Evolutionary conservation across 495 filamentous ascomycete species (phyloP).

Genomic region (Trichocladium uniseriatum): DNA sequence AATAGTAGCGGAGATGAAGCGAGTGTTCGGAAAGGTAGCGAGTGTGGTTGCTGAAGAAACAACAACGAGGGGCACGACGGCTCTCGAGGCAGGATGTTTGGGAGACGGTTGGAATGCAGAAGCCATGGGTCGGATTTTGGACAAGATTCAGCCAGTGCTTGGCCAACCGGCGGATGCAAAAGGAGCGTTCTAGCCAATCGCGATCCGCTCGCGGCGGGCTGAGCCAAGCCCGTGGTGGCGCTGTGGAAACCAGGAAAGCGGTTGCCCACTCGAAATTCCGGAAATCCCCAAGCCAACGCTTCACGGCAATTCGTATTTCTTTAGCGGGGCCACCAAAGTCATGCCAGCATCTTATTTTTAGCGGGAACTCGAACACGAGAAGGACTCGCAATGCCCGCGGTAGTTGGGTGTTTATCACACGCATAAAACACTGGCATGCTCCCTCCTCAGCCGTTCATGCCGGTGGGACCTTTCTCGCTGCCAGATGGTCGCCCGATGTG

Average conservation of each 20-base stretch:
- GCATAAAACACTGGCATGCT: too few species aligned
- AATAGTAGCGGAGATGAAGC: slow-evolving; percentile 6
- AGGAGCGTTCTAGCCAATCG: slow-evolving; percentile 15
- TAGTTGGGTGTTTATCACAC: too few species aligned
- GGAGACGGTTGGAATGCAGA: slow-evolving; percentile 17
- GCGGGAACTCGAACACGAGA: not conserved
- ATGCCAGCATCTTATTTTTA: slow-evolving; percentile 7
- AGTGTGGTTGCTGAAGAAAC: slow-evolving; percentile 22
- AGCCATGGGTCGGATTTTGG: slow-evolving; percentile 4
- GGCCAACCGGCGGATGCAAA: slow-evolving; percentile 7
- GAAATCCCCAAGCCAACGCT: slow-evolving; percentile 4
- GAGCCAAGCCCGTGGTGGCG: slow-evolving; percentile 8
- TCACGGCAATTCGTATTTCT: slow-evolving; percentile 12
- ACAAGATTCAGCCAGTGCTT: slow-evolving; percentile 7
- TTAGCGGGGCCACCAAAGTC: not conserved
- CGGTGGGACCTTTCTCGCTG: too few species aligned
- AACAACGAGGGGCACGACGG: slow-evolving; percentile 4
- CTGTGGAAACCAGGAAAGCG: slow-evolving; percentile 3
- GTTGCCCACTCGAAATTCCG: slow-evolving; percentile 8
- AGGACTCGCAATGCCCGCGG: too few species aligned
- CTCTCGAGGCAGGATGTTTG: not conserved
- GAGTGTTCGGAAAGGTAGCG: slow-evolving; percentile 14
- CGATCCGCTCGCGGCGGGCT: slow-evolving; percentile 6
- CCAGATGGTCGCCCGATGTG: too few species aligned
- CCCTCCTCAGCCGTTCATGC: too few species aligned